Conservation (phyloP, 23 red algal genomes). For the Gracilaria domingensis region DNA sequence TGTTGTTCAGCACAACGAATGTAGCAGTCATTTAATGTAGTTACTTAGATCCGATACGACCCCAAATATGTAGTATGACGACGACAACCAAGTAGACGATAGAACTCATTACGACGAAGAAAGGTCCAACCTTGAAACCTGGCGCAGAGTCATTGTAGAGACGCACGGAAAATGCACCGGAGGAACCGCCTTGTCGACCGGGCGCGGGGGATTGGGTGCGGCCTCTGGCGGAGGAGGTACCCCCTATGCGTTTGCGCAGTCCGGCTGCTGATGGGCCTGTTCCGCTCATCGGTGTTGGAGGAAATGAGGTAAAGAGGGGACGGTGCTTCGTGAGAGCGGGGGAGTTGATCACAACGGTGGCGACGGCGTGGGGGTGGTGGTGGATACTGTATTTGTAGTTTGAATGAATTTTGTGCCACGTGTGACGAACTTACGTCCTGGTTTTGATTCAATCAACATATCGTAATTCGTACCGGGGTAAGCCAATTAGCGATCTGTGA, state of each 20-base stretch:
- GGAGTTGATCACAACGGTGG: neutral
- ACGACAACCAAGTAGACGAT: constrained; percentile 88
- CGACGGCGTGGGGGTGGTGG: neutral
- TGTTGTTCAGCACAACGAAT: neutral
- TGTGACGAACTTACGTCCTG: neutral
- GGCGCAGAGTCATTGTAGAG: constrained; percentile 88
- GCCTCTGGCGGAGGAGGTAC: constrained; percentile 2
- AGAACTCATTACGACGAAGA: constrained; percentile 81
- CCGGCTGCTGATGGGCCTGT: constrained; percentile 56
- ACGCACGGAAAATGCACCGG: constrained; percentile 78
- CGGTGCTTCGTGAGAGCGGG: neutral
- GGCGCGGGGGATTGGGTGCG: constrained; percentile 36
- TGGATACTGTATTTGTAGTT: constrained; percentile 7
- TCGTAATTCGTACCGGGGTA: neutral
- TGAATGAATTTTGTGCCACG: neutral
- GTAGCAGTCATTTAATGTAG: neutral
- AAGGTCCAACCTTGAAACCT: constrained; percentile 86
- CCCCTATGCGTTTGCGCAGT: constrained; percentile 53
- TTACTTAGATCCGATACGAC: constrained; percentile 67
- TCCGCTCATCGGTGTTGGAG: constrained; percentile 37
- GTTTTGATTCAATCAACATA: neutral
- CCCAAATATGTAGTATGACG: constrained; percentile 82
- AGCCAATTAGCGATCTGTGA: neutral
- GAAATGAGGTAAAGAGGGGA: neutral
- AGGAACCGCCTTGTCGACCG: constrained; percentile 52